phyloP scores from a whole-genome alignment of 2,329 filamentous ascomycete species.

The Xylariaceae sp. region DNA sequence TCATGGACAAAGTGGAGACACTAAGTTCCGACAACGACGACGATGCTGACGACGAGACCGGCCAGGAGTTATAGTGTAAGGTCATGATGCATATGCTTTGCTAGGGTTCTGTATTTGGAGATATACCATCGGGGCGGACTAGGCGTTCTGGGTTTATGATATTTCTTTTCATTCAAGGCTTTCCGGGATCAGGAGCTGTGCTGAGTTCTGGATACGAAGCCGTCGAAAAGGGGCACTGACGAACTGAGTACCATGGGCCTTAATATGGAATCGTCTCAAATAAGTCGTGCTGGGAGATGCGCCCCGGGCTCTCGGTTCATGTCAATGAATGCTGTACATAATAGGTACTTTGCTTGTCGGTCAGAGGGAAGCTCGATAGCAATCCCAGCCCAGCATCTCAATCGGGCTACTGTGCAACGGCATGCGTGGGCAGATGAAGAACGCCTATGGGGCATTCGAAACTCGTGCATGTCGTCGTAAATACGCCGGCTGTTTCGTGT shows the following conservation, averaged over 20 bases:
- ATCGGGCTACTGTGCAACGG: background rate
- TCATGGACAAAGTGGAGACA: slow-evolving; percentile 84
- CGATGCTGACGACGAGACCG: slow-evolving; percentile 25
- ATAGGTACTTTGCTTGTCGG: background rate
- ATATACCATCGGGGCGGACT: slow-evolving; percentile 18
- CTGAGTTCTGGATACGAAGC: slow-evolving; percentile 17
- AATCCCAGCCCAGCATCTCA: background rate
- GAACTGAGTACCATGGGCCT: background rate
- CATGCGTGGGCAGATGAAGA: background rate
- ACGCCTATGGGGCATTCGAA: background rate
- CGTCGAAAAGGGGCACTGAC: slow-evolving; percentile 6
- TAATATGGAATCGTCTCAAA: background rate
- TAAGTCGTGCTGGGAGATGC: background rate
- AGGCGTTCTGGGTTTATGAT: slow-evolving; percentile 21
- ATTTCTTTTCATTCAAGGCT: slow-evolving; percentile 6
- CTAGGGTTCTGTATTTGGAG: slow-evolving; percentile 15
- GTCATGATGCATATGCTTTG: slow-evolving; percentile 11
- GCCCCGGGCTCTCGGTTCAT: background rate
- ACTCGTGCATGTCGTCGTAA: background rate
- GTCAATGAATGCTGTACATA: background rate
- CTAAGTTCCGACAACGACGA: slow-evolving; percentile 63
- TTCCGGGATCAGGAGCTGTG: slow-evolving; percentile 16
- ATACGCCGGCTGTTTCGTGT: background rate
- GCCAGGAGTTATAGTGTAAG: slow-evolving; percentile 4
- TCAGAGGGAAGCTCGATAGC: background rate